Evolutionary conservation across 1,284 basidiomycete genomes (phyloP).

Genomic region (Trichosporon asahii): DNA sequence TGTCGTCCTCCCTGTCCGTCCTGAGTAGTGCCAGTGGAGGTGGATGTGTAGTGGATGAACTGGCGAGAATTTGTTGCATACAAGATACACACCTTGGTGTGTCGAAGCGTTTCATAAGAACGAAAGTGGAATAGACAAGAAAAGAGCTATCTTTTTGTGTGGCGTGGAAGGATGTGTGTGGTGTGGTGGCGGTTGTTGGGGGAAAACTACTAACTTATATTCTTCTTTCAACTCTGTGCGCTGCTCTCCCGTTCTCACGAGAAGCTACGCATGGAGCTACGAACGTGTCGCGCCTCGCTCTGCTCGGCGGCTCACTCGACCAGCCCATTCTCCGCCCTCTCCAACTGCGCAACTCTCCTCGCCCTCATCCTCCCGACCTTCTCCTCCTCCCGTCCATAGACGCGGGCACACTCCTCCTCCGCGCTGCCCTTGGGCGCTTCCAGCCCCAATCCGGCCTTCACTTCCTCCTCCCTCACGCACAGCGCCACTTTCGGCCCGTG

Average conservation of each 20-base stretch:
- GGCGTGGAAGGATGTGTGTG: neutral
- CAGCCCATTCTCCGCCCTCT: conserved; percentile 20
- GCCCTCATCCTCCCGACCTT: conserved; percentile 23
- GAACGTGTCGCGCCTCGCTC: no score
- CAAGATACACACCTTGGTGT: no score
- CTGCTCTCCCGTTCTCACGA: no score
- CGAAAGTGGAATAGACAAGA: no score
- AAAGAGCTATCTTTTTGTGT: no score
- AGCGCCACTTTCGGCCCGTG: conserved; percentile 32
- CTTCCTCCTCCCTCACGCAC: conserved; percentile 41
- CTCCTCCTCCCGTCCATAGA: conserved; percentile 38
- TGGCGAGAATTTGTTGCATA: no score
- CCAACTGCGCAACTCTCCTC: conserved; percentile 14
- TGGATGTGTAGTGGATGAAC: no score
- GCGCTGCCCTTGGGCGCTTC: conserved; percentile 27
- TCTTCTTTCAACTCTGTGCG: no score
- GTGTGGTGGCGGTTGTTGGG: neutral
- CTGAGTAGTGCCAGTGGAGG: no score
- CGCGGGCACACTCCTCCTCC: conserved; percentile 37
- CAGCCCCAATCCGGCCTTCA: conserved; percentile 37
- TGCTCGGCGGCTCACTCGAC: neutral
- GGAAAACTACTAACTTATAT: neutral
- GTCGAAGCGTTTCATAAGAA: no score
- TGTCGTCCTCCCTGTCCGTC: no score
- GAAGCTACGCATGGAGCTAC: no score